These are phyloP conservation scores for Aquilaria sinensis DNA, from an alignment of 345 rosid species.

Conservation along the genomic window DNA sequence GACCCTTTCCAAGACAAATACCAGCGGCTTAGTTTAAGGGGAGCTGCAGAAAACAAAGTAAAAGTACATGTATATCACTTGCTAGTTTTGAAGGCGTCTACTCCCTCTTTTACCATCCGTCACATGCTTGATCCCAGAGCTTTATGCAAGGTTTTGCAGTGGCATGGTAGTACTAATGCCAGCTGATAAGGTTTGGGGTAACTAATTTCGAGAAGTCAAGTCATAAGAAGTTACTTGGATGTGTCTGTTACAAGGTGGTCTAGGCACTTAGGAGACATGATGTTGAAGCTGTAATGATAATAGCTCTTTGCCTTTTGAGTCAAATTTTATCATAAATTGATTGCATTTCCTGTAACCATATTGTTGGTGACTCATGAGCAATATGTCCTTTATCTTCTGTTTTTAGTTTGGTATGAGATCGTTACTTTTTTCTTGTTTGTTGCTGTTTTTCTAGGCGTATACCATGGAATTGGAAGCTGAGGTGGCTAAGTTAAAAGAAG, in stretches of 20 bases:
- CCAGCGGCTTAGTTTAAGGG: too few relatives aligned
- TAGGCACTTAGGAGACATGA: slow-evolving; percentile 14
- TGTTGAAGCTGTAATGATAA: slow-evolving; percentile 9
- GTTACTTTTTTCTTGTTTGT: slow-evolving; percentile 7
- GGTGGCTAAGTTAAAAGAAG: slow-evolving; percentile 79
- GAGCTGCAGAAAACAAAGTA: too few relatives aligned
- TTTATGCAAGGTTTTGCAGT: slow-evolving; percentile 26
- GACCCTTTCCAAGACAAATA: too few relatives aligned
- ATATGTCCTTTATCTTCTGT: neutral
- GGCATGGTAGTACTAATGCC: slow-evolving; percentile 28
- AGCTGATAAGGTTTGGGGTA: slow-evolving; percentile 29
- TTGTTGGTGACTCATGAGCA: neutral
- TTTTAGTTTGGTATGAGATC: neutral
- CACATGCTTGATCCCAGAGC: slow-evolving; percentile 26
- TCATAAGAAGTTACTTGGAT: slow-evolving; percentile 32
- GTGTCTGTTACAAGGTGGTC: slow-evolving; percentile 27
- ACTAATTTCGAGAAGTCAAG: slow-evolving; percentile 32
- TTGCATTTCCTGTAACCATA: slow-evolving; percentile 1
- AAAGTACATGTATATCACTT: too few relatives aligned
- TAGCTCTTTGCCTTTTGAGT: too few relatives aligned
- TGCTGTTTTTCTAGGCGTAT: slow-evolving; percentile 58
- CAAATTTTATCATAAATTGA: too few relatives aligned
- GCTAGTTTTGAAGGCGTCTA: slow-evolving; percentile 17
- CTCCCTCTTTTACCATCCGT: slow-evolving; percentile 24
- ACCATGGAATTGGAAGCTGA: slow-evolving; percentile 95